phyloP scores from a whole-genome alignment of 1,284 basidiomycete species.

The Lentinula novae-zelandiae region DNA sequence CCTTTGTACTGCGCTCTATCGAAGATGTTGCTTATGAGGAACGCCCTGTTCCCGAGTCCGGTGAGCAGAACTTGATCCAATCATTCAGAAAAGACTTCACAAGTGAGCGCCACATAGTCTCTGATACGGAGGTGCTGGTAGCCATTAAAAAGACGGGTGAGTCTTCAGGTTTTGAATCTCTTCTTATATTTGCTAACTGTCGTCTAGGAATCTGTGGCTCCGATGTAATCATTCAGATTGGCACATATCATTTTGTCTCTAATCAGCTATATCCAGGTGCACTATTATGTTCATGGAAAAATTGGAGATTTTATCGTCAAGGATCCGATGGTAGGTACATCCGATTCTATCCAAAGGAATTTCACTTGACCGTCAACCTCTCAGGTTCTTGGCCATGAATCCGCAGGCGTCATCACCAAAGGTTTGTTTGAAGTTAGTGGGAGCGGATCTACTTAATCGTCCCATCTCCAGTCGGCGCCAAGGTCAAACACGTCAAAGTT shows the following conservation, averaged over 20 bases:
- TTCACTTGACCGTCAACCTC: background rate
- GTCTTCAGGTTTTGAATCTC: conserved; percentile 18
- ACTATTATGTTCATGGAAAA: conserved; percentile 73
- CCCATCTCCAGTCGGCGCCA: conserved; percentile 52
- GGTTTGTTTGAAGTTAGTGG: conserved; percentile 27
- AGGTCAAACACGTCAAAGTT: conserved; percentile 70
- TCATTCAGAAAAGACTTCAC: conserved; percentile 5
- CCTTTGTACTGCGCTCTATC: conserved; percentile 75
- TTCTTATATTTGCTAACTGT: conserved; percentile 9
- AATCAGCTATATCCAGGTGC: conserved; percentile 42
- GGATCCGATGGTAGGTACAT: conserved; percentile 66
- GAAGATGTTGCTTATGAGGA: conserved; percentile 76
- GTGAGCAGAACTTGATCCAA: conserved; percentile 32
- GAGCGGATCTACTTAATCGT: background rate
- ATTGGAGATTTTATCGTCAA: conserved; percentile 78
- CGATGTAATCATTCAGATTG: conserved; percentile 51
- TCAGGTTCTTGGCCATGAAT: conserved; percentile 56
- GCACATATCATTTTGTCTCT: background rate
- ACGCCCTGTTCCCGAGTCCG: conserved; percentile 67
- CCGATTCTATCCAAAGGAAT: conserved; percentile 1
- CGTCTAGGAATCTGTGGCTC: conserved; percentile 81
- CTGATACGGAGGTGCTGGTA: conserved; percentile 80
- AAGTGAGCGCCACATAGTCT: conserved; percentile 38
- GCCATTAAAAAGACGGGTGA: conserved; percentile 88
- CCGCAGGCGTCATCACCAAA: conserved; percentile 50